These are phyloP conservation scores for Ajuga reptans DNA, from an alignment of 305 asterid genomes.

Conservation along the genomic window DNA sequence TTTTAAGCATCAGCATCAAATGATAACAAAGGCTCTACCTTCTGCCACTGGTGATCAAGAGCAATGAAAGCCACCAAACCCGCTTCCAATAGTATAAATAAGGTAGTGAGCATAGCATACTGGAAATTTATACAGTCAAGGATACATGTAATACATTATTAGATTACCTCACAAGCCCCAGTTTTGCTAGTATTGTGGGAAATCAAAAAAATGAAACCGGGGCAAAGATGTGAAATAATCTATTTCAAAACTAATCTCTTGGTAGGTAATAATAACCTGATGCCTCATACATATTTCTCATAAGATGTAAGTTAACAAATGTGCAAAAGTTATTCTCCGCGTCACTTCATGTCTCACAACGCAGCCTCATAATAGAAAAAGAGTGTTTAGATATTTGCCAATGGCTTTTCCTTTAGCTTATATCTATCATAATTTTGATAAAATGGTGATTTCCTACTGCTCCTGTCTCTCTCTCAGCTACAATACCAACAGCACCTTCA, in stretches of 20 bases:
- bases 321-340: neutral
- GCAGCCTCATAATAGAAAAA: neutral
- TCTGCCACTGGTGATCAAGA: conserved; percentile 68
- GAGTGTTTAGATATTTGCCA: neutral
- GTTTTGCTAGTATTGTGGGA: neutral
- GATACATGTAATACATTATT: conserved; percentile 14
- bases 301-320: neutral
- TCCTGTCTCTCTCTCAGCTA: neutral
- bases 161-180: conserved; percentile 1
- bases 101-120: conserved; percentile 48
- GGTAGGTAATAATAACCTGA: neutral
- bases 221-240: neutral
- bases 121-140: conserved; percentile 42
- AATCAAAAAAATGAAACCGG: neutral
- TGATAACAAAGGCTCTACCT: conserved; percentile 36
- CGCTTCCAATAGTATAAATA: conserved; percentile 54
- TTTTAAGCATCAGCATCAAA: conserved; percentile 6
- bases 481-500: neutral
- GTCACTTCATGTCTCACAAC: neutral
- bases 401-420: neutral
- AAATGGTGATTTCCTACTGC: neutral
- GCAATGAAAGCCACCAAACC: conserved; percentile 61
- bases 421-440: neutral
- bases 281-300: neutral
- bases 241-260: too few relatives aligned